Base-by-base conservation (phyloP, 2,329 filamentous ascomycete species). In the Colletotrichum gloeosporioides region DNA sequence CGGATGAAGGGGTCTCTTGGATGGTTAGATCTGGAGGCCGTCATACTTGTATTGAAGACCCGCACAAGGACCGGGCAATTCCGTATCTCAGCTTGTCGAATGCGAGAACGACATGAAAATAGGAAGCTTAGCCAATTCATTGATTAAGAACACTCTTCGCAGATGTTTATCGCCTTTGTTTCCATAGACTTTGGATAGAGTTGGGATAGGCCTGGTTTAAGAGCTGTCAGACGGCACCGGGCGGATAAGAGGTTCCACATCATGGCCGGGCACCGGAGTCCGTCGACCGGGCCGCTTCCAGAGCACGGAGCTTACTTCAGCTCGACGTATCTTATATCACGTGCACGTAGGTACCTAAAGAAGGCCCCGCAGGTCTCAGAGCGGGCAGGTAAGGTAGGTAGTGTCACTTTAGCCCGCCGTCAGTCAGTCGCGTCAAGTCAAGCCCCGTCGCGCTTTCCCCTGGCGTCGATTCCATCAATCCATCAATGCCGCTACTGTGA, bases 401-500 rank as follows among this genome's bases (percentile, higher is more conserved):
- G 31, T 49, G 57, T 70, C 73, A 76, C 73, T 73, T 73, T 73
- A 69, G 31, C 34, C 73, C 5, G 29, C 31, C 4, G 55, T 29
- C 44, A 53, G 18, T 62, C 13, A 16, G 57, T 73, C 73, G 70
- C 70, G 73, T 76, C 49, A 15, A 69, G 49, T 76, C 44, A 53
- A 53, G 44, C 44, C 44, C 44, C 44, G 44, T 53, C 73, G 73
- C 73, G 73, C 71, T 53, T 59, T 61, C 65, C 34, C 34, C n/a
- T 18, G n/a, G 31, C n/a, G 70, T 22, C 34, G 34, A 36, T 64
- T 34, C 34, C 55, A 32, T 76, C 59, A 65, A 74, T 34, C 34
- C 55, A 27, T 76, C 59, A 65, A 74, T 68, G 59, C 73, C 64
- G 12, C 64, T 73, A 63, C 49, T 32, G 32, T 76, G 70, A 76